Conservation (phyloP, 805 yeast species). For the fission yeast (Schizosaccharomyces pombe) region ASM294v3 CU329670.1:1804001-1804500, state of each 20-base stretch:
- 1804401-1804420: too few relatives aligned
- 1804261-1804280: not conserved
- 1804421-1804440: too few relatives aligned
- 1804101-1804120: not conserved
- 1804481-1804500: too few relatives aligned
- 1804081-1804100: not conserved
- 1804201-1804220: not conserved
- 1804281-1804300: not conserved
- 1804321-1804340: too few relatives aligned
- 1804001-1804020: slow-evolving; percentile 54
- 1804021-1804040: slow-evolving; percentile 51
- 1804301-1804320: too few relatives aligned
- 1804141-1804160: not conserved
- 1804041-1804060: slow-evolving; percentile 70
- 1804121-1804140: not conserved
- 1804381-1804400: too few relatives aligned
- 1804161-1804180: slow-evolving; percentile 5
- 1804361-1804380: too few relatives aligned
- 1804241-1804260: not conserved
- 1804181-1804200: slow-evolving; percentile 4
- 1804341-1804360: too few relatives aligned
- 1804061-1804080: slow-evolving; percentile 52
- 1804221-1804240: not conserved
- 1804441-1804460: too few relatives aligned
- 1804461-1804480: too few relatives aligned